These are phyloP conservation scores for Backusella sp. DNA, from an alignment of 192 early-diverging fungal genomes.

Conservation along the genomic window DNA sequence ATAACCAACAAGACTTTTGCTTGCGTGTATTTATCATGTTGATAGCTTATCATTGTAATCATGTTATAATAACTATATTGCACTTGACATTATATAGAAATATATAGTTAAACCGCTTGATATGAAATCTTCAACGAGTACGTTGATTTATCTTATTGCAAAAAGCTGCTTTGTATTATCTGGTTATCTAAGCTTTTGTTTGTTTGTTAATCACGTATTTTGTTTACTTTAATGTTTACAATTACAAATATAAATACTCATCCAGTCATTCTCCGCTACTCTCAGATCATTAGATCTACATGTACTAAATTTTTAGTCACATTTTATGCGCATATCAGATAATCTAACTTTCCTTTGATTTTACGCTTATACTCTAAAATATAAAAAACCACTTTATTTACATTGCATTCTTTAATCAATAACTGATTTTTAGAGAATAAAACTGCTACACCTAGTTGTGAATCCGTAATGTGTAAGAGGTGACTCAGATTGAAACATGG, in stretches of 20 bases:
- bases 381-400: neutral
- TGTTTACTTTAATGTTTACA: too few species aligned
- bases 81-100: neutral
- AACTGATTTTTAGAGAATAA: neutral
- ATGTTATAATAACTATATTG: neutral
- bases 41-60: neutral
- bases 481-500: neutral
- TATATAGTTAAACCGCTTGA: neutral
- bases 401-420: neutral
- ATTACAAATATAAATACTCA: too few species aligned
- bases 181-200: too few species aligned
- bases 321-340: neutral
- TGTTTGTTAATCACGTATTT: too few species aligned
- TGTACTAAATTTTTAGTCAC: neutral
- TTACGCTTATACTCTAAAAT: neutral
- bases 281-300: too few species aligned
- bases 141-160: neutral
- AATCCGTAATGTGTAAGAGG: neutral
- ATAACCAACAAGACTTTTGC: neutral
- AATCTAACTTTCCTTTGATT: neutral
- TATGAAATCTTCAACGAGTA: neutral
- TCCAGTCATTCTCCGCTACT: too few species aligned
- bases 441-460: neutral
- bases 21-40: neutral
- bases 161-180: too few species aligned